Conservation (phyloP, 371 early-diverging fungal species). For the Actinomortierella ambigua region DNA sequence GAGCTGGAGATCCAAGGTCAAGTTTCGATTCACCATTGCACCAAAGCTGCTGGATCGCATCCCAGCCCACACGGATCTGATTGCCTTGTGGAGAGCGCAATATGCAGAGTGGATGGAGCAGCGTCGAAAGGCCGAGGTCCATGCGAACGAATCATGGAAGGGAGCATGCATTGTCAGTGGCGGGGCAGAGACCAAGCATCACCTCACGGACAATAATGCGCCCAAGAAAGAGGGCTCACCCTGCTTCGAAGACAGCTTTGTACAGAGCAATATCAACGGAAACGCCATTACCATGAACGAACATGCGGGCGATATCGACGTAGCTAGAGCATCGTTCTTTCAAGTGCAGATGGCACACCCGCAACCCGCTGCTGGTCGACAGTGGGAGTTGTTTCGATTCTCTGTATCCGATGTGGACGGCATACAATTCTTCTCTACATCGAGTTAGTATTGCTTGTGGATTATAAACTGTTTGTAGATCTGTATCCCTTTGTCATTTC, state of each 20-base stretch:
- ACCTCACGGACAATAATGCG: background rate
- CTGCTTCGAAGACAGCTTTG: no score
- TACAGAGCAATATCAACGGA: background rate
- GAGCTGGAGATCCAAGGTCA: background rate
- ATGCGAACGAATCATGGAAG: no score
- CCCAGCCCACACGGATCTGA: slow-evolving; percentile 22
- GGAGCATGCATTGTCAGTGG: background rate
- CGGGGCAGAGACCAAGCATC: background rate
- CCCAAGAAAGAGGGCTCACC: background rate
- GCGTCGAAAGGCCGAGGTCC: no score
- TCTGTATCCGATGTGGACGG: slow-evolving; percentile 27
- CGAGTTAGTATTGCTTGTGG: background rate
- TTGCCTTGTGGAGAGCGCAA: background rate
- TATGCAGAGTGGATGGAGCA: no score
- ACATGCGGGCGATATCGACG: background rate
- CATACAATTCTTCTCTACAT: slow-evolving; percentile 14
- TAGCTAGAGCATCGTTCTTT: slow-evolving; percentile 13
- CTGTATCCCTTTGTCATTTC: no score
- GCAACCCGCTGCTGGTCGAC: background rate
- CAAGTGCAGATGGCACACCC: slow-evolving; percentile 41
- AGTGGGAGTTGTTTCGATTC: slow-evolving; percentile 25
- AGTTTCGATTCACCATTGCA: background rate
- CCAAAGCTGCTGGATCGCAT: slow-evolving; percentile 11
- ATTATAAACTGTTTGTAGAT: no score
- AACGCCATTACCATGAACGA: background rate